A percentile compares a stretch with the other conserved stretches of the same genome.
Evolutionary conservation across 2,329 filamentous ascomycete species (phyloP).

Genomic region (Fusarium nodosum): DNA sequence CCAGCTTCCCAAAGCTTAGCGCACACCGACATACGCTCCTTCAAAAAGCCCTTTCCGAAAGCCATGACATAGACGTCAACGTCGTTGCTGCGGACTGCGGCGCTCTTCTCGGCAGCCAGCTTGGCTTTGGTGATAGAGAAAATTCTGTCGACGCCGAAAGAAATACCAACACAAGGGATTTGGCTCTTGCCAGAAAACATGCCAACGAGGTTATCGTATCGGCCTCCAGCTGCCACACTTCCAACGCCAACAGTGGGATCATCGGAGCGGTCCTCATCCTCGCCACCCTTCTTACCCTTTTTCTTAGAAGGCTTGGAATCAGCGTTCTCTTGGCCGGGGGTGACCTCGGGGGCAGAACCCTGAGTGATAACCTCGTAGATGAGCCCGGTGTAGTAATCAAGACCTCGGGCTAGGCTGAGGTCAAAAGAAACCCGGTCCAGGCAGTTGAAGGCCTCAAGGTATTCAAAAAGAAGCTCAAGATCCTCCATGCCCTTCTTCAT

Average conservation of each 20-base stretch:
- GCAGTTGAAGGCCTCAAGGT: conserved; percentile 82
- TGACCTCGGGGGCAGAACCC: conserved; percentile 72
- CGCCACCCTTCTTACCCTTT: conserved; percentile 66
- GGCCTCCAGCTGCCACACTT: conserved; percentile 88
- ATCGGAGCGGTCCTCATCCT: conserved; percentile 76
- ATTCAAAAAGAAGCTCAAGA: conserved; percentile 83
- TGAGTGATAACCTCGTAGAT: conserved; percentile 93
- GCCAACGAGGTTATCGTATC: conserved; percentile 92
- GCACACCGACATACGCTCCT: conserved; percentile 86
- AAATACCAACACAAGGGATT: conserved; percentile 77
- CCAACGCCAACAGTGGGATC: conserved; percentile 88
- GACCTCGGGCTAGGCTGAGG: conserved; percentile 86
- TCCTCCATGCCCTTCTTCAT: conserved; percentile 86
- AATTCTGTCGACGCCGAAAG: conserved; percentile 95
- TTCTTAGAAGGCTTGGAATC: conserved; percentile 59
- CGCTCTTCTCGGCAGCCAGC: conserved; percentile 73
- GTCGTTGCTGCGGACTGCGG: conserved; percentile 68
- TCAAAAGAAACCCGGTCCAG: conserved; percentile 86
- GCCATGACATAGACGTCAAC: conserved; percentile 97
- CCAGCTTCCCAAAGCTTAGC: conserved; percentile 86
- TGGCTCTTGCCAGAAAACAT: conserved; percentile 91
- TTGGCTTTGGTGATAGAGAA: conserved; percentile 89
- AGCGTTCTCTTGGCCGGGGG: conserved; percentile 54
- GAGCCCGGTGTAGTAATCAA: conserved; percentile 93
- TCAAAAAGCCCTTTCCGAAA: conserved; percentile 87